phyloP scores from a whole-genome alignment of 495 filamentous ascomycete species.

The Penicillium atrosanguineum region DNA sequence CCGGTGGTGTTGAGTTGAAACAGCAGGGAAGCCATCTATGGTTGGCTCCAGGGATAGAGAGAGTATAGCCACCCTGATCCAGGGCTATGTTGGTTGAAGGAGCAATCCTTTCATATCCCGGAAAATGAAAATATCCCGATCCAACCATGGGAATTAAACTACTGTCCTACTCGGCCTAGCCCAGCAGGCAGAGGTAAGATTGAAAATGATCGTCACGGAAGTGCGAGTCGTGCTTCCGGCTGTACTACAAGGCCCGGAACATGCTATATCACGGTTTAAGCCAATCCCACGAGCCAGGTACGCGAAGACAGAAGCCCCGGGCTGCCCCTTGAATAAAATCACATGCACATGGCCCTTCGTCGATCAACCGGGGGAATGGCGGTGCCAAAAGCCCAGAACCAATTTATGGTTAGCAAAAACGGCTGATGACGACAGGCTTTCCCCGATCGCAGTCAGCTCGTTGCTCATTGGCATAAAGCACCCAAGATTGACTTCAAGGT shows the following conservation, averaged over 20 bases:
- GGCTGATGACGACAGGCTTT: slow-evolving; percentile 1
- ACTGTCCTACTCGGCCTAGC: no score
- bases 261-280: slow-evolving; percentile 13
- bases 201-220: slow-evolving; percentile 21
- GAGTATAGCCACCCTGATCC: background rate
- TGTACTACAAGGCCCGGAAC: slow-evolving; percentile 10
- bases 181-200: background rate
- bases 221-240: slow-evolving; percentile 25
- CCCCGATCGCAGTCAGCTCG: background rate
- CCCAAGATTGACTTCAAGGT: slow-evolving; percentile 14
- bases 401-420: background rate
- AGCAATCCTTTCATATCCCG: background rate
- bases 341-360: slow-evolving; percentile 6
- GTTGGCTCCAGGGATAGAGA: background rate
- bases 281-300: slow-evolving; percentile 5
- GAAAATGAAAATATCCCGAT: background rate
- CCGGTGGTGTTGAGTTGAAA: background rate
- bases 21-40: background rate
- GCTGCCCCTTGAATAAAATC: background rate
- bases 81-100: slow-evolving; percentile 2
- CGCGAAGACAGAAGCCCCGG: background rate
- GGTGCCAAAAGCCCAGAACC: background rate
- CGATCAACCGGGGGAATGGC: background rate
- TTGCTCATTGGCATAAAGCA: slow-evolving; percentile 10
- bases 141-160: background rate